Percentiles rank a stretch among this genome's conserved stretches.
Conservation (phyloP, 345 rosid genomes). For the Syzygium oleosum region DNA sequence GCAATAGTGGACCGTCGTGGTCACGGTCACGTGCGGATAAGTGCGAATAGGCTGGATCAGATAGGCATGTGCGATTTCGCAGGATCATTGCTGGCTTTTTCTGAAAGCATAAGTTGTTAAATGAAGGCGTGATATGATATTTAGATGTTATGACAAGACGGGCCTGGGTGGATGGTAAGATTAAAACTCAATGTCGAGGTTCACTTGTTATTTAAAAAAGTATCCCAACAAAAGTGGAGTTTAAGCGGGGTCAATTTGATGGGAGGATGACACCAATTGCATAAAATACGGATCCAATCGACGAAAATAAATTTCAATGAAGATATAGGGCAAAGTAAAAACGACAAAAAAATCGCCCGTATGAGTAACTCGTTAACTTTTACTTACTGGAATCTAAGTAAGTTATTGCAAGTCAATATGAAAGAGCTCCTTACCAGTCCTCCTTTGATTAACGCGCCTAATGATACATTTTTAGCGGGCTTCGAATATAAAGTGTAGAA, state of each 20-base stretch:
- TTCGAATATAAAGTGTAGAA: neutral
- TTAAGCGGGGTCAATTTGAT: neutral
- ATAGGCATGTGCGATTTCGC: fast-evolving
- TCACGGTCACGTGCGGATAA: neutral
- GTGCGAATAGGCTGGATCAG: neutral
- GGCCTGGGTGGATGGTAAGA: neutral
- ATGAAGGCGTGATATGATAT: neutral
- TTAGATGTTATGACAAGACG: fast-evolving
- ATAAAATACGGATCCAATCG: neutral
- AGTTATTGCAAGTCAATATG: neutral
- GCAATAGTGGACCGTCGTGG: neutral
- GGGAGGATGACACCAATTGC: neutral
- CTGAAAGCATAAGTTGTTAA: fast-evolving
- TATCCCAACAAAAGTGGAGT: neutral
- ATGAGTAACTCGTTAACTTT: neutral
- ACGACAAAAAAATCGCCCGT: neutral
- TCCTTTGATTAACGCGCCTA: neutral
- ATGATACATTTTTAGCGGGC: neutral
- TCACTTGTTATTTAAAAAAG: neutral
- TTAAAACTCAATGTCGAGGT: neutral
- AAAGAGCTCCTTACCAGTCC: neutral
- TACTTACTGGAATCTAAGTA: neutral
- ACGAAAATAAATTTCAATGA: neutral
- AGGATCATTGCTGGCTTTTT: fast-evolving
- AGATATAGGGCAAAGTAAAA: neutral